phyloP scores from a whole-genome alignment of 106 monocot genomes.

The Acorus gramineus region DNA sequence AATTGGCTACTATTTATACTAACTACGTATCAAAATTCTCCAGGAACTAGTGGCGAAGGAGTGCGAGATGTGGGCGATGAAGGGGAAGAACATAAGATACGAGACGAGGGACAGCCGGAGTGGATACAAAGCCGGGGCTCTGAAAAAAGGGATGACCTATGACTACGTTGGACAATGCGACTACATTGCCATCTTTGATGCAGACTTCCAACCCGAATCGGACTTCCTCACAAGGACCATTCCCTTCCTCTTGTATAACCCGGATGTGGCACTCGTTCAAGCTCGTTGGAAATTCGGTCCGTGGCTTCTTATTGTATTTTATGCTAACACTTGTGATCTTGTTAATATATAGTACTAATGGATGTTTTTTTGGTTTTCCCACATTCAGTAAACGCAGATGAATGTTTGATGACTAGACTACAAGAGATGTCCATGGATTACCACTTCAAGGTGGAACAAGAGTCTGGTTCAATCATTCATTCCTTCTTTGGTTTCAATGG shows the following conservation, averaged over 20 bases:
- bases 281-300: constrained; percentile 81
- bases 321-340: not conserved
- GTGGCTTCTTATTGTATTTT: not conserved
- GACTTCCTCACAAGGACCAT: constrained; percentile 53
- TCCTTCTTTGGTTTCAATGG: constrained; percentile 81
- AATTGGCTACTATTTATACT: no score
- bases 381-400: constrained; percentile 53
- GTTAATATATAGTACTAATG: not conserved
- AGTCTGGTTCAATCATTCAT: constrained; percentile 49
- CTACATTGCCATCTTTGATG: constrained; percentile 74
- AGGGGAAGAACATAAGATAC: constrained; percentile 45
- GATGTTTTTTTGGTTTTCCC: not conserved
- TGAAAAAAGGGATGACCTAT: constrained; percentile 62
- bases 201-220: constrained; percentile 61
- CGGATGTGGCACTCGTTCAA: constrained; percentile 69
- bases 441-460: constrained; percentile 83
- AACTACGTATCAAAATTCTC: not conserved
- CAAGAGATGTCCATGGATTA: constrained; percentile 87
- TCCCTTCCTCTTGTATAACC: constrained; percentile 61
- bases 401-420: constrained; percentile 78
- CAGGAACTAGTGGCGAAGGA: constrained; percentile 52
- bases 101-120: constrained; percentile 43
- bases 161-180: constrained; percentile 49
- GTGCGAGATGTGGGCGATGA: constrained; percentile 35
- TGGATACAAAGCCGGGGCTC: constrained; percentile 68